A percentile compares a stretch with the other conserved stretches of the same genome.
phyloP scores from a whole-genome alignment of 768 basidiomycete genomes.

The Termitomyces sp. region DNA sequence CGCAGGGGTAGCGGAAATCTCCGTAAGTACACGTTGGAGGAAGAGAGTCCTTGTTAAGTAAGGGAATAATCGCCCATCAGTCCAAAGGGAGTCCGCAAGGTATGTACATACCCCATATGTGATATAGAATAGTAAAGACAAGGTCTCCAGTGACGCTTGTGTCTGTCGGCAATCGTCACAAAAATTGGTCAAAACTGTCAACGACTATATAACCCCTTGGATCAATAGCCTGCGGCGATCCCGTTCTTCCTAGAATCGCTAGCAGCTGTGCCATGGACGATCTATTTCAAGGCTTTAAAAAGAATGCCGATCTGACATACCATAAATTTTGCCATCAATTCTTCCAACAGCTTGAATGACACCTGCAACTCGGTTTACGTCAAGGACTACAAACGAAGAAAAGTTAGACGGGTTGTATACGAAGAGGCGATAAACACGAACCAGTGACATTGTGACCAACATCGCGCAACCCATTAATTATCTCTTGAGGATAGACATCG shows the following conservation, averaged over 20 bases:
- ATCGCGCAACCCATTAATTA: slow-evolving; percentile 51
- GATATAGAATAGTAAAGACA: too few relatives aligned
- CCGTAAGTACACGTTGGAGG: too few relatives aligned
- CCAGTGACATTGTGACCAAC: slow-evolving; percentile 74
- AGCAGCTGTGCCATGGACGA: slow-evolving; percentile 47
- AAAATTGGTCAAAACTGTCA: not conserved
- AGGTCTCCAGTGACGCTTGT: not conserved
- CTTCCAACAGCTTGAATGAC: slow-evolving; percentile 68
- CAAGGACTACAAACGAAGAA: slow-evolving; percentile 38
- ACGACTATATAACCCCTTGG: not conserved
- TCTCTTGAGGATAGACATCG: slow-evolving; percentile 47
- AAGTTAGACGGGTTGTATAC: not conserved
- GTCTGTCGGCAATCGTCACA: not conserved
- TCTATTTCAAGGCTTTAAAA: slow-evolving; percentile 1
- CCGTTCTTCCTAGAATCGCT: slow-evolving; percentile 93
- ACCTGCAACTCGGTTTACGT: slow-evolving; percentile 70
- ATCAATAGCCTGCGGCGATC: slow-evolving; percentile 81
- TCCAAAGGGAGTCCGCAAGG: too few relatives aligned
- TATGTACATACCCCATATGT: too few relatives aligned
- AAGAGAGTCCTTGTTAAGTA: too few relatives aligned
- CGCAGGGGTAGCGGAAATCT: too few relatives aligned
- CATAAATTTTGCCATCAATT: slow-evolving; percentile 54
- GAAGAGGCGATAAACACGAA: slow-evolving; percentile 24
- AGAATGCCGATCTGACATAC: slow-evolving; percentile 34
- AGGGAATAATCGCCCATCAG: too few relatives aligned